phyloP scores from a whole-genome alignment of 2,329 filamentous ascomycete genomes.

The Ascochyta lentis region DNA sequence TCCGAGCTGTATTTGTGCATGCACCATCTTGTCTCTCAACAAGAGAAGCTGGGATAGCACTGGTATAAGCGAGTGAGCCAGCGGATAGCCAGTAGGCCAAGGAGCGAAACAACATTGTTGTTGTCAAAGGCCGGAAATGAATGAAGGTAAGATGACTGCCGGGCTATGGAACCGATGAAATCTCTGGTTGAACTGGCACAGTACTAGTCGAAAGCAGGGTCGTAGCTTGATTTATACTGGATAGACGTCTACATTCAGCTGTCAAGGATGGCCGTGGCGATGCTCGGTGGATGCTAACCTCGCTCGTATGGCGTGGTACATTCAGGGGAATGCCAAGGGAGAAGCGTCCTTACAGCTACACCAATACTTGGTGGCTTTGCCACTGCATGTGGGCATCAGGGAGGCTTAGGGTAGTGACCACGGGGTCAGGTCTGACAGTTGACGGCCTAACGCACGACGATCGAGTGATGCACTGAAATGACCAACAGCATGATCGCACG shows the following conservation, averaged over 20 bases:
- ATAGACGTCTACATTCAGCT: not conserved
- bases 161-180: not conserved
- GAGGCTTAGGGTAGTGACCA: not conserved
- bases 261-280: constrained; percentile 1
- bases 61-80: constrained; percentile 35
- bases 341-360: not conserved
- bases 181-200: constrained; percentile 11
- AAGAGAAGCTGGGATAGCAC: constrained; percentile 31
- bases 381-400: not conserved
- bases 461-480: constrained; percentile 4
- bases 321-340: constrained; percentile 4
- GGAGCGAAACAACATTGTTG: constrained; percentile 36
- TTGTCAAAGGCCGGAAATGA: constrained; percentile 4
- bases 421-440: constrained; percentile 5
- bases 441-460: constrained; percentile 19
- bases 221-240: constrained; percentile 16
- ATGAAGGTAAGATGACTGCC: not conserved
- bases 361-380: constrained; percentile 6
- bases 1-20: constrained; percentile 51
- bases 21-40: constrained; percentile 42
- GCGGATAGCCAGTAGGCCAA: constrained; percentile 35
- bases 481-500: not conserved
- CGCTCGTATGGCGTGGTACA: constrained; percentile 1
- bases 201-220: constrained; percentile 16
- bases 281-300: constrained; percentile 1